Evolutionary conservation across 2,329 filamentous ascomycete species (phyloP).

Genomic region (Pyricularia pennisetigena): DNA sequence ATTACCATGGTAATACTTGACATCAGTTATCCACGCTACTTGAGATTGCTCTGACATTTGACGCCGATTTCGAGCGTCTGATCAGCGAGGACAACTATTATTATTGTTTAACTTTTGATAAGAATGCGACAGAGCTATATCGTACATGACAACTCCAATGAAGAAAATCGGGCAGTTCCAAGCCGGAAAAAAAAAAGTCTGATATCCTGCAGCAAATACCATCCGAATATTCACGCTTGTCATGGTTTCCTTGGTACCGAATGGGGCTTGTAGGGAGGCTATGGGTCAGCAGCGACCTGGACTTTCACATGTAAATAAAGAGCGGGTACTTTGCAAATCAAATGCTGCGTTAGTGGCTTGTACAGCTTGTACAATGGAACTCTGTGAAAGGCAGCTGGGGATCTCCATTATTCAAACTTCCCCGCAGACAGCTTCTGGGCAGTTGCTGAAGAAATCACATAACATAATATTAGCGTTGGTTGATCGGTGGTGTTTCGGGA

Average conservation of each 20-base stretch:
- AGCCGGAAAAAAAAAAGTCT: neutral
- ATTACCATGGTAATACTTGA: neutral
- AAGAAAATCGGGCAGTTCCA: neutral
- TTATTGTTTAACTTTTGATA: neutral
- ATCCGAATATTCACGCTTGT: neutral
- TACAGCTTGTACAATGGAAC: neutral
- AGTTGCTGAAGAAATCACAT: neutral
- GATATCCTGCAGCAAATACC: neutral
- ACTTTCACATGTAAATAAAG: neutral
- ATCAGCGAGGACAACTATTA: neutral
- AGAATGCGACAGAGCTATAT: neutral
- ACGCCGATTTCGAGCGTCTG: neutral
- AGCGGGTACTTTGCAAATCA: neutral
- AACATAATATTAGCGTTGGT: neutral
- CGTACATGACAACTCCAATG: neutral
- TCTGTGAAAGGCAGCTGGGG: neutral
- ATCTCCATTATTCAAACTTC: conserved; percentile 1
- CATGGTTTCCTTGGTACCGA: neutral
- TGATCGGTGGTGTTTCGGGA: conserved; percentile 1
- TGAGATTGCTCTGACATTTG: neutral
- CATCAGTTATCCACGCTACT: neutral
- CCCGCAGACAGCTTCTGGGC: neutral
- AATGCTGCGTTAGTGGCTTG: neutral
- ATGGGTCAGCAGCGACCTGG: neutral
- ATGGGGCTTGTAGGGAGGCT: neutral